Base-by-base conservation (phyloP, 1,284 basidiomycete genomes). In the Afroboletus lepidellus region DNA sequence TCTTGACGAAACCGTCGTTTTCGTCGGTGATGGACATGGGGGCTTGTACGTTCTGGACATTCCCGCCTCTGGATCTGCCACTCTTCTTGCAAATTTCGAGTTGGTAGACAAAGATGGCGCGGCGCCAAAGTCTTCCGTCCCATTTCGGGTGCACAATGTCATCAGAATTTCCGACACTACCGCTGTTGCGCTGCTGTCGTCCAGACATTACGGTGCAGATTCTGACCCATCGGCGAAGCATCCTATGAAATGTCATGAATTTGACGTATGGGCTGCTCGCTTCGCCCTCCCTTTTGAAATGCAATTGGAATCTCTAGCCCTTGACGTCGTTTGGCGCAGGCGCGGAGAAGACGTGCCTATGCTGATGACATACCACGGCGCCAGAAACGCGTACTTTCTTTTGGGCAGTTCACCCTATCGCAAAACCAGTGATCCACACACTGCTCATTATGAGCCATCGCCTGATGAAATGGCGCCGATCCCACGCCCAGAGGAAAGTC, bases 21-120 rank as follows among this genome's bases (percentile, higher is more conserved):
- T 87, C 32, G 76, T 90, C 38, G 79, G 88, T 4, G 87, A 93
- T 58, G 94, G 94, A 8, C 72, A 75, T 50, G 91, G 91, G 8
- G 67, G 74, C 13, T 67, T 95, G 25, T 87, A 90, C 62, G 74
- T 89, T 21, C 71, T 84, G 51, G 72, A 71, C 38, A 49, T 71
- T 36, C 65, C 69, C 46, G 16, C 39, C 48, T 51, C 61, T n/a
- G 72, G 69, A 3, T 47, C 69, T 5, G 77, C 78, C n/a, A 63
- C 71, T 3, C 69, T 81, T 18, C 64, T 83, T 8, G 85, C 80
- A 9, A 71, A 72, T 20, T 88, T 83, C 63, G 79, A 81, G 41
- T 70, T 86, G 16, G 51, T 63, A 57, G 47, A 72, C 61, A 54
- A 71, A 52, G 58, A 68, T 51, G 29, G 42, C 39, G 44, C 56